Conservation (phyloP, 768 basidiomycete genomes). For the Tremella fuciformis region DNA sequence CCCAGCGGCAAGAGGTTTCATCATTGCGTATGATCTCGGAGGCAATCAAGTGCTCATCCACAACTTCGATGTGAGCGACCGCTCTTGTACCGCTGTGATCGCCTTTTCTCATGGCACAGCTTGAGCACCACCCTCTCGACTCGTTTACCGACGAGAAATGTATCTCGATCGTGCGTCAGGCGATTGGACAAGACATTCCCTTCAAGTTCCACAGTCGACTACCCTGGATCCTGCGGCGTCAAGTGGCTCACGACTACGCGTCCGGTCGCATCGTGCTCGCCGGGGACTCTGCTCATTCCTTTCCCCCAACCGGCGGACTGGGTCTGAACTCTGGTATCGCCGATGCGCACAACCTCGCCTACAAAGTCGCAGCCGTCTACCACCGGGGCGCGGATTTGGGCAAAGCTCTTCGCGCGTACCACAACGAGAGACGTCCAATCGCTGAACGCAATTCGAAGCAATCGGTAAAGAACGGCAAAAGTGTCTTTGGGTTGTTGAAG, state of each 20-base stretch:
- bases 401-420: slow-evolving; percentile 2
- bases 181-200: slow-evolving; percentile 12
- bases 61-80: slow-evolving; percentile 10
- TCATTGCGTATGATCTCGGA: slow-evolving; percentile 16
- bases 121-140: slow-evolving; percentile 3
- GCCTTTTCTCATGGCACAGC: neutral
- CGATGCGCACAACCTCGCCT: slow-evolving; percentile 19
- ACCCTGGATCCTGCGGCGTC: slow-evolving; percentile 13
- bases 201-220: slow-evolving; percentile 13
- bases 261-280: slow-evolving; percentile 7
- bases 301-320: slow-evolving; percentile 19
- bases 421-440: slow-evolving; percentile 15
- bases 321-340: slow-evolving; percentile 19
- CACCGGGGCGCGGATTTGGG: slow-evolving; percentile 1
- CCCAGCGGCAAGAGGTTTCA: slow-evolving; percentile 11
- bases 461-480: slow-evolving; percentile 13
- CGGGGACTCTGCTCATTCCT: slow-evolving; percentile 15
- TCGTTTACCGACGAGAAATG: slow-evolving; percentile 14
- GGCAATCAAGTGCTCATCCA: slow-evolving; percentile 19
- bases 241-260: slow-evolving; percentile 13
- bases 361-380: slow-evolving; percentile 9
- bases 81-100: too few relatives aligned
- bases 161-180: slow-evolving; percentile 10
- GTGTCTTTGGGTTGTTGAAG: slow-evolving; percentile 16
- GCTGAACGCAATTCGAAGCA: slow-evolving; percentile 10